A percentile compares a stretch with the other conserved stretches of the same genome.
These are phyloP conservation scores for Penicillium decumbens DNA, from an alignment of 2,329 filamentous ascomycete genomes.

Conservation along the genomic window DNA sequence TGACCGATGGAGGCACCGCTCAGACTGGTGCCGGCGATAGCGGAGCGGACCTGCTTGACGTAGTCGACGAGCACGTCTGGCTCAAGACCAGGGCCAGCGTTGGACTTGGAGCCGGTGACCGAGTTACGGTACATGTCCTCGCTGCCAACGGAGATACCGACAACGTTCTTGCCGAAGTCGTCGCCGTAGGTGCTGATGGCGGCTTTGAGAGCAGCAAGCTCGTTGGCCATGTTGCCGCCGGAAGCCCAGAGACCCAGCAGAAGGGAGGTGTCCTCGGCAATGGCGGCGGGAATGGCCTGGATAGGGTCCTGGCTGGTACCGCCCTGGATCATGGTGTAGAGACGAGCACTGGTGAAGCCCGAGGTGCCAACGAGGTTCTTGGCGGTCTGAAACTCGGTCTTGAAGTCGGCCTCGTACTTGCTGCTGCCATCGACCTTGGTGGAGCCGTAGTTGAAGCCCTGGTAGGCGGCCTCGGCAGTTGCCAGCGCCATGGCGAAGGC, in stretches of 20 bases:
- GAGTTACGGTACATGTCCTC: slow-evolving; percentile 83
- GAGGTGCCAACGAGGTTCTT: slow-evolving; percentile 40
- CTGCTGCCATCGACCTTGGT: slow-evolving; percentile 39
- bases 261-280: slow-evolving; percentile 70
- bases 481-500: slow-evolving; percentile 34
- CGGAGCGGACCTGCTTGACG: slow-evolving; percentile 62
- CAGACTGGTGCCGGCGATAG: slow-evolving; percentile 58
- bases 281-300: slow-evolving; percentile 74
- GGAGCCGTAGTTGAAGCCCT: slow-evolving; percentile 49
- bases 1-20: slow-evolving; percentile 63
- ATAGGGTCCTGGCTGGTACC: slow-evolving; percentile 62
- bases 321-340: slow-evolving; percentile 59
- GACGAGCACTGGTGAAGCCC: slow-evolving; percentile 46
- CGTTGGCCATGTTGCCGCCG: slow-evolving; percentile 65
- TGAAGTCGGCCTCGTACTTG: slow-evolving; percentile 43
- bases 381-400: slow-evolving; percentile 44
- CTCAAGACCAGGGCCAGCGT: slow-evolving; percentile 58
- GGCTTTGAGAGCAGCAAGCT: slow-evolving; percentile 65
- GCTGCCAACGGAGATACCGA: slow-evolving; percentile 78
- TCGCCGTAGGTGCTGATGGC: slow-evolving; percentile 66
- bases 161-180: slow-evolving; percentile 55
- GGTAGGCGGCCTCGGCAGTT: slow-evolving; percentile 35
- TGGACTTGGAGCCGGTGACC: slow-evolving; percentile 60
- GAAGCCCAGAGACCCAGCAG: slow-evolving; percentile 83
- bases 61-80: slow-evolving; percentile 63